phyloP scores from a whole-genome alignment of 345 rosid genomes.

The Trapa incisa region DNA sequence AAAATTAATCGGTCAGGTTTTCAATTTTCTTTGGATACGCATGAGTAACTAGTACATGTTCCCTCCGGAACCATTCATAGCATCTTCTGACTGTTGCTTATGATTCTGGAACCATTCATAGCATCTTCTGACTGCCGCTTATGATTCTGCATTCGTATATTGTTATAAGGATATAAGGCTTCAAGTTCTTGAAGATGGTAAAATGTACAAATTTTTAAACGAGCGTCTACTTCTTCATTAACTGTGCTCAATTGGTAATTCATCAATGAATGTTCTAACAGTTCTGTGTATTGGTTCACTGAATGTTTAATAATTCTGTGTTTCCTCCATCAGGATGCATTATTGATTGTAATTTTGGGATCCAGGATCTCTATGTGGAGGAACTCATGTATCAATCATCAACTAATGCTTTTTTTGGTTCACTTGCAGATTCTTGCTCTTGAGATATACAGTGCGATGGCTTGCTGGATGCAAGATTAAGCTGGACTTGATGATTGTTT shows the following conservation, averaged over 20 bases:
- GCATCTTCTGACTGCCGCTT: too few relatives aligned
- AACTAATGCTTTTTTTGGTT: not conserved
- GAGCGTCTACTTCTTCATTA: too few relatives aligned
- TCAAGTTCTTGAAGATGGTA: too few relatives aligned
- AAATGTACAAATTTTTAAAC: too few relatives aligned
- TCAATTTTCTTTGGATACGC: too few relatives aligned
- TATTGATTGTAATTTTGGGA: not conserved
- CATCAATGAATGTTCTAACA: not conserved
- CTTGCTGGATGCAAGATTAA: conserved; percentile 11
- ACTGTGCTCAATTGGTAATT: not conserved
- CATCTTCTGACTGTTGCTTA: too few relatives aligned
- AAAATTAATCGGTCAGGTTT: too few relatives aligned
- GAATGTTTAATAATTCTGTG: not conserved
- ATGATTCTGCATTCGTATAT: too few relatives aligned
- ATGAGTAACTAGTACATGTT: too few relatives aligned
- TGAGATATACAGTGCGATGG: conserved; percentile 11
- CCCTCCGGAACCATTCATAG: too few relatives aligned
- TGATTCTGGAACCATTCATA: too few relatives aligned
- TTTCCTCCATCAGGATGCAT: not conserved
- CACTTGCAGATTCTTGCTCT: conserved; percentile 2
- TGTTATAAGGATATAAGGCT: too few relatives aligned
- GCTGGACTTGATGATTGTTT: conserved; percentile 36
- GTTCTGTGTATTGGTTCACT: not conserved
- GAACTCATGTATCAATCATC: not conserved
- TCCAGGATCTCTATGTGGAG: not conserved